Conservation (phyloP, 345 rosid species). For the Melastoma malabathricum region DNA sequence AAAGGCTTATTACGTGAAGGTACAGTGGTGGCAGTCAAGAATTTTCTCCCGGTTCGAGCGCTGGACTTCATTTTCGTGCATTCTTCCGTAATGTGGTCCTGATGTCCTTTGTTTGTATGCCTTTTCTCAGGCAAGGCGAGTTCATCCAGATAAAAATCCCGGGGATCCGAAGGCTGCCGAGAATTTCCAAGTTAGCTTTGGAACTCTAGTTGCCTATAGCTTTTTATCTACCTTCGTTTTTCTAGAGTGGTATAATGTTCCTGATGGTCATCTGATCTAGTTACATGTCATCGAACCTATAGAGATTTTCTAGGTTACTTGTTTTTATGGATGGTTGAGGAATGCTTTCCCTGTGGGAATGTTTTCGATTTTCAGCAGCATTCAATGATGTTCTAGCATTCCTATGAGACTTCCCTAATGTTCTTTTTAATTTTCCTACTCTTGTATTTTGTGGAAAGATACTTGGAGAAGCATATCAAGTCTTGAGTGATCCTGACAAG, state of each 20-base stretch:
- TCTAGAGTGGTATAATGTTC: no score
- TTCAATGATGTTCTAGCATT: no score
- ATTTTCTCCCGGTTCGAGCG: no score
- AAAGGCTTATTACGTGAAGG: slow-evolving; percentile 87
- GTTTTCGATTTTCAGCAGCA: slow-evolving; percentile 6
- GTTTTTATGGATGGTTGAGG: not conserved
- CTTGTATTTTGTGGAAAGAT: slow-evolving; percentile 27
- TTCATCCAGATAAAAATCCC: slow-evolving; percentile 95
- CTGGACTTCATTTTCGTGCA: no score
- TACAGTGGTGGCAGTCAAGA: slow-evolving; percentile 8
- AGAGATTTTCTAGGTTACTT: not conserved
- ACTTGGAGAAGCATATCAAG: slow-evolving; percentile 94
- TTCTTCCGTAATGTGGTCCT: no score
- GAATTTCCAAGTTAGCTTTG: slow-evolving; percentile 62
- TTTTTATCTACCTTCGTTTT: no score
- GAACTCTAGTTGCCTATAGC: no score
- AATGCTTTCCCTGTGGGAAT: no score
- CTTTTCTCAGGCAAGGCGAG: slow-evolving; percentile 60
- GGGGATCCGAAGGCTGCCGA: slow-evolving; percentile 80
- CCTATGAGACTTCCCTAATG: no score
- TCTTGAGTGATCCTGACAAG: slow-evolving; percentile 80
- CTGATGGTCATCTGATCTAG: no score
- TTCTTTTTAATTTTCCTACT: slow-evolving; percentile 5
- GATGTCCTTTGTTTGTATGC: not conserved
- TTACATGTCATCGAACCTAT: no score